Conservation (phyloP, 1,284 basidiomycete species). For the Macrocystidia cucumis region DNA sequence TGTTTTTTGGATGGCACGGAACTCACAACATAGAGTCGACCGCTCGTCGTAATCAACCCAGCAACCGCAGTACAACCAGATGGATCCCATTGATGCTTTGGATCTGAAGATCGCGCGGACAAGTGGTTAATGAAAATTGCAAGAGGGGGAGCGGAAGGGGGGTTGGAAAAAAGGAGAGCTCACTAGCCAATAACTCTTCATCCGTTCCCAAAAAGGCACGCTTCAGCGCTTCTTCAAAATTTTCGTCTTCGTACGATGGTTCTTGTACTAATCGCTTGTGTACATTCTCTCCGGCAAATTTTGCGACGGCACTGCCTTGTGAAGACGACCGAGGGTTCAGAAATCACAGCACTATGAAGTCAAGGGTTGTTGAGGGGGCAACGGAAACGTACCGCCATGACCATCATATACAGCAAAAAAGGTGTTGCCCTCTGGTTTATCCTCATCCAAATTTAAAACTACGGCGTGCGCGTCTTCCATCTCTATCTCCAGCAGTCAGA, state of each 20-base stretch:
- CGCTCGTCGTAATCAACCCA: constrained; percentile 73
- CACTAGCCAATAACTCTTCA: constrained; percentile 86
- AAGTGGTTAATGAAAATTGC: constrained; percentile 9
- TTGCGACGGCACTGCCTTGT: constrained; percentile 81
- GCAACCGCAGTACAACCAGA: constrained; percentile 97
- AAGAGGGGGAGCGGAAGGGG: constrained; percentile 7
- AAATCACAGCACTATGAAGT: constrained; percentile 6
- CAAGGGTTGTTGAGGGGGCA: constrained; percentile 3
- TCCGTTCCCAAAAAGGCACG: constrained; percentile 91
- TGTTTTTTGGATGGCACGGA: constrained; percentile 2
- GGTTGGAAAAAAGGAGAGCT: too few species aligned
- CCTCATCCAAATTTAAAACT: constrained; percentile 59
- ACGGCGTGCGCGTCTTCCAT: constrained; percentile 99
- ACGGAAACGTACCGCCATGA: constrained; percentile 75
- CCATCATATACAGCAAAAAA: constrained; percentile 99
- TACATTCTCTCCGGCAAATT: constrained; percentile 86
- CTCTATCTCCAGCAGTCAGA: constrained; percentile 38
- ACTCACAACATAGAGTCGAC: constrained; percentile 76
- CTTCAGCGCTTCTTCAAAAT: constrained; percentile 80
- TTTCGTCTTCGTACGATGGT: constrained; percentile 61
- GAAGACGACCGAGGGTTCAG: too few species aligned
- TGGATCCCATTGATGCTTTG: constrained; percentile 82
- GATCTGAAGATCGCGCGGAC: constrained; percentile 44
- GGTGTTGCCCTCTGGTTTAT: constrained; percentile 47
- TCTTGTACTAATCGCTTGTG: constrained; percentile 76